Percentiles rank a stretch among this genome's conserved stretches.
These are phyloP conservation scores for Tricholoma saponaceum DNA, from an alignment of 768 basidiomycete species.

Conservation along the genomic window DNA sequence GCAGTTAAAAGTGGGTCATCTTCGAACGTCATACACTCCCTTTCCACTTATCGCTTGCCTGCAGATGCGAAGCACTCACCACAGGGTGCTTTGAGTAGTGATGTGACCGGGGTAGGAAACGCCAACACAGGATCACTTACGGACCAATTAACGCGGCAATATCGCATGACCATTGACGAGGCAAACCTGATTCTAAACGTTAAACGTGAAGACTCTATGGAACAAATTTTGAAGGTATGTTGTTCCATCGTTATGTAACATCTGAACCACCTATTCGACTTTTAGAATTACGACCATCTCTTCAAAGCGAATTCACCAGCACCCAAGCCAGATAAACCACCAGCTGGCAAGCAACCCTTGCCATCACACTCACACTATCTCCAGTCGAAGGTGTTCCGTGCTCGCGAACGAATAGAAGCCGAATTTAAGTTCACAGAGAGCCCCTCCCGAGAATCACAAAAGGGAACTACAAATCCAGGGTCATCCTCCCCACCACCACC, in stretches of 20 bases:
- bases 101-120: slow-evolving; percentile 69
- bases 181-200: slow-evolving; percentile 89
- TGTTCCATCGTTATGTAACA: neutral
- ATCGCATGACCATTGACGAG: slow-evolving; percentile 94
- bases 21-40: neutral
- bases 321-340: slow-evolving; percentile 45
- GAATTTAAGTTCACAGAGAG: slow-evolving; percentile 45
- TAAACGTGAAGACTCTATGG: slow-evolving; percentile 67
- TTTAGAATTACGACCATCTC: slow-evolving; percentile 87
- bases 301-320: slow-evolving; percentile 86
- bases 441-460: slow-evolving; percentile 9
- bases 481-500: slow-evolving; percentile 15
- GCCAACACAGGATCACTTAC: slow-evolving; percentile 73
- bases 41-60: neutral
- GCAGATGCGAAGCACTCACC: slow-evolving; percentile 83
- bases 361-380: slow-evolving; percentile 82
- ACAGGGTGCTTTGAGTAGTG: slow-evolving; percentile 60
- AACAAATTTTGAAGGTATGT: slow-evolving; percentile 69
- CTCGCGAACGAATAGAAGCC: slow-evolving; percentile 92
- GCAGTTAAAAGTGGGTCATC: slow-evolving; percentile 80
- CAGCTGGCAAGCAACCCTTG: slow-evolving; percentile 42
- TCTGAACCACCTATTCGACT: slow-evolving; percentile 1
- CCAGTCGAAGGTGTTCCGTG: slow-evolving; percentile 95
- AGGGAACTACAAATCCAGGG: slow-evolving; percentile 3
- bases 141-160: slow-evolving; percentile 78